Base-by-base conservation (phyloP, 2,329 filamentous ascomycete species). In the Cucurbitaria berberidis region DNA sequence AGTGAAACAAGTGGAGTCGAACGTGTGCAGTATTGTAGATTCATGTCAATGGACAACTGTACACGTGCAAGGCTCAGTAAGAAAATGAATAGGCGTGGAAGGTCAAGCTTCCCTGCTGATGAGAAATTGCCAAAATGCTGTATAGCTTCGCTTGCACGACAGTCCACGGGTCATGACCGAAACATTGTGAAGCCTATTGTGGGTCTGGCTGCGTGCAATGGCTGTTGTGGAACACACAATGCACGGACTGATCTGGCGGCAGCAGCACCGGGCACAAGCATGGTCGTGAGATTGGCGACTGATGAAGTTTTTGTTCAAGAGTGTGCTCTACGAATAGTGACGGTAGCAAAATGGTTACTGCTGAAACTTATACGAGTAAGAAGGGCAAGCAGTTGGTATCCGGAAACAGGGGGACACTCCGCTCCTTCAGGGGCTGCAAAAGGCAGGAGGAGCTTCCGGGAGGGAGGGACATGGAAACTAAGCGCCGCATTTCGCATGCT, bases 211-310 rank as follows among this genome's bases (percentile, higher is more conserved):
- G 64, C 58, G 61, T 63, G 65, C 64, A 57, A 56, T 58, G 55
- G 54, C 51, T 48, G 58, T 59, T 56, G 60, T 66, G 63, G 60
- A 51, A 60, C 50, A 50, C 55, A 53, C 48, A 46, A 53, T 55
- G 71, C 72, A 74, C 71, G 62, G 72, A 72, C 71, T 59, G 69
- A 73, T 74, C 67, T 70, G 61, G 60, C 64, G 58, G 70, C 70
- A 71, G 67, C 63, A 57, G 55, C 52, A 50, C 40, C 47, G 62
- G 64, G 36, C 21, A 36, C 15, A n/a, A n/a, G 8, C 35, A 38
- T 38, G 16, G 35, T 22, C 18, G 16, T 22, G 19, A 38, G 35
- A 38, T 38, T 21, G 35, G 35, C 35, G 35, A 38, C 16, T 21
- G 18, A n/a, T n/a, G n/a, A n/a, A 21, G 35, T 18, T 18, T 5